Base-by-base conservation (phyloP, 2,329 filamentous ascomycete genomes). In the Penicillium sp. region DNA sequence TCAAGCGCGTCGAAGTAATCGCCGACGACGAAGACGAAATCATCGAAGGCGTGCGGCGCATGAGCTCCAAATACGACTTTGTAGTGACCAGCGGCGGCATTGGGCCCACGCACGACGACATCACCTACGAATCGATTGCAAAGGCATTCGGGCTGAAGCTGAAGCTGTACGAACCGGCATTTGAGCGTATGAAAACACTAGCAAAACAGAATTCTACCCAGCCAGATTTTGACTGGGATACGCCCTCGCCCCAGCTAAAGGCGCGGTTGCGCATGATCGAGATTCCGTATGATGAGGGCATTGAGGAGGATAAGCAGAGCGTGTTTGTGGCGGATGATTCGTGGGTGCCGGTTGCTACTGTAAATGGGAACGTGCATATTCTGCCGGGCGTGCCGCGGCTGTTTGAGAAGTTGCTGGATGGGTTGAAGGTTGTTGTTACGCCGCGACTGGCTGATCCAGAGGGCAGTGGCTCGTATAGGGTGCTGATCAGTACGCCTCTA, bases 51-150 rank as follows among this genome's bases (percentile, higher is more conserved):
- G 87, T 91, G 5, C 81, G 81, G 52, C 85, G 92, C 61, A 96
- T 99, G 91, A 95, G 90, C 68, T 81, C 83, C 52, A 86, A 83
- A 62, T 97, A 97, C 70, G 94, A 97, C 74, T 90, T 97, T 70
- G 90, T 99, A 47, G 90, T 97, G 5, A 97, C 94, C 6, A 94
- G 89, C 65, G 93, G 94, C 63, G 93, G 94, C 28, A 97, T 99
- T 68, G 93, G 93, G 11, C 94, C 94, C 62, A 97, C 93, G 89
- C 93, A 97, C 78, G 94, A 99, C 73, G 94, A 99, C 70, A 97
- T 97, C 64, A 97, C 94, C 24, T 99, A 99, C 76, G 81, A 89
- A 68, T 93, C 91, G 40, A 95, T 99, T 70, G 92, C 90, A 62
- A 91, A 91, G 70, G 94, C 92, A 7, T 97, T 97, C 71, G 76